A percentile compares a stretch with the other conserved stretches of the same genome.
These are phyloP conservation scores for Phylloporus rhodoxanthus DNA, from an alignment of 768 basidiomycete species.

Conservation along the genomic window DNA sequence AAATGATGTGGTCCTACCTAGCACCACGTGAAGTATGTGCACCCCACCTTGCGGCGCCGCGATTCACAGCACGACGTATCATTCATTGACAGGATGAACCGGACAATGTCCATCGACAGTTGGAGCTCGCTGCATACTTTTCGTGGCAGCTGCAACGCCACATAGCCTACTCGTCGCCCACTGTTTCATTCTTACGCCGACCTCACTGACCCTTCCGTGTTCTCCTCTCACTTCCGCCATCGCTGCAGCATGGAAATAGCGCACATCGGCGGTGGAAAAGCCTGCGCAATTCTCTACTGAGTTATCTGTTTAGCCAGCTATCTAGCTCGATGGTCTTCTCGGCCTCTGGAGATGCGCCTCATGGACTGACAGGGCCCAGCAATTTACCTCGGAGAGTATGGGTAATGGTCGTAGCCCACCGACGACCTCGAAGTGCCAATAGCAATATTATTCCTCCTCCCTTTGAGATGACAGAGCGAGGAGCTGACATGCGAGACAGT, in stretches of 20 bases:
- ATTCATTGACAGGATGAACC: too few species aligned
- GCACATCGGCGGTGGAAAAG: conserved; percentile 44
- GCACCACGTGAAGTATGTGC: too few species aligned
- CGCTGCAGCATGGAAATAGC: conserved; percentile 75
- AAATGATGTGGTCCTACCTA: too few species aligned
- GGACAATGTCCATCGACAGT: too few species aligned
- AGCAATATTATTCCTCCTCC: conserved; percentile 38
- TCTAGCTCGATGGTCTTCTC: conserved; percentile 26
- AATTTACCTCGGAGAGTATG: conserved; percentile 10
- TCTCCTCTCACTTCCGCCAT: conserved; percentile 67
- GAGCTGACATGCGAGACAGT: conserved; percentile 35
- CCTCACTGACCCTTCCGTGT: conserved; percentile 63
- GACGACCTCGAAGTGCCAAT: conserved; percentile 25
- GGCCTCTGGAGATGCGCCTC: conserved; percentile 30
- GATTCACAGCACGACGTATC: too few species aligned
- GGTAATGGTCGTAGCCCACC: conserved; percentile 8
- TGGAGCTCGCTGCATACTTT: too few species aligned
- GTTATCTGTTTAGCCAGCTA: conserved; percentile 35
- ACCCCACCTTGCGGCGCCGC: too few species aligned
- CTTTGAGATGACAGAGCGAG: conserved; percentile 44
- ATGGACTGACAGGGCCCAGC: conserved; percentile 18
- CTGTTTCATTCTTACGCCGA: conserved; percentile 49
- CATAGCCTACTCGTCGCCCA: too few species aligned
- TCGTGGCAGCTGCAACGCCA: too few species aligned
- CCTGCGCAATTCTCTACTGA: conserved; percentile 31